Evolutionary conservation across 2,329 filamentous ascomycete species (phyloP).

Genomic region (Aspergillus hortae): DNA sequence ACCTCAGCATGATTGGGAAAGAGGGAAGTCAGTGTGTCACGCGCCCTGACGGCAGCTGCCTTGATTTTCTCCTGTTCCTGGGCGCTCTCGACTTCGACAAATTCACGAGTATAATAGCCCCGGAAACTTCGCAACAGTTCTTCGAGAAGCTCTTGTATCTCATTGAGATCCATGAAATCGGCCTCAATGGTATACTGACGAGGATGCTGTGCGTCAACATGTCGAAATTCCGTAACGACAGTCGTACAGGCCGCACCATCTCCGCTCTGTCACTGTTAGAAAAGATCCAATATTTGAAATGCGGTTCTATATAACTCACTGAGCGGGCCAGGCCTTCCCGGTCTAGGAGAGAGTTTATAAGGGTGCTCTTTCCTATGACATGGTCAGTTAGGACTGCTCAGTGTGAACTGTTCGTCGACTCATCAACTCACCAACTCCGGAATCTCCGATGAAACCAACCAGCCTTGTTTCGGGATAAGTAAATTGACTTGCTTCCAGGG

Average conservation of each 20-base stretch:
- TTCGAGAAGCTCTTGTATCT: constrained; percentile 14
- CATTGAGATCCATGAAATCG: constrained; percentile 11
- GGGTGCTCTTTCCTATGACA: constrained; percentile 7
- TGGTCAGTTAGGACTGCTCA: background rate
- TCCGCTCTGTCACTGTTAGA: constrained; percentile 6
- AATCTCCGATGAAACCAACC: constrained; percentile 16
- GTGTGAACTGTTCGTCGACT: background rate
- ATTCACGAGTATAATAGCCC: constrained; percentile 5
- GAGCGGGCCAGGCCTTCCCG: constrained; percentile 3
- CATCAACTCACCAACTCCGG: constrained; percentile 14
- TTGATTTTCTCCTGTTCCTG: constrained; percentile 10
- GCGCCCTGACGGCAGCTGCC: constrained; percentile 7
- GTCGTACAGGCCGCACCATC: constrained; percentile 16
- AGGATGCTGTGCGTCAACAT: constrained; percentile 7
- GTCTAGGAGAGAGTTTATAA: constrained; percentile 9
- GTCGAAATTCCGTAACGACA: constrained; percentile 18
- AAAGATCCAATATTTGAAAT: background rate
- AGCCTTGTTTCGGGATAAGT: constrained; percentile 10
- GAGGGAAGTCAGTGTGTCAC: constrained; percentile 13
- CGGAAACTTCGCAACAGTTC: constrained; percentile 13
- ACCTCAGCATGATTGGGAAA: constrained; percentile 11
- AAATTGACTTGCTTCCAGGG: constrained; percentile 7
- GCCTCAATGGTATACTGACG: constrained; percentile 13
- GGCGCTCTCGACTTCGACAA: background rate
- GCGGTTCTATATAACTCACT: background rate